These are phyloP conservation scores for Leccinum subtestaceum DNA, from an alignment of 768 basidiomycete genomes.

Conservation along the genomic window DNA sequence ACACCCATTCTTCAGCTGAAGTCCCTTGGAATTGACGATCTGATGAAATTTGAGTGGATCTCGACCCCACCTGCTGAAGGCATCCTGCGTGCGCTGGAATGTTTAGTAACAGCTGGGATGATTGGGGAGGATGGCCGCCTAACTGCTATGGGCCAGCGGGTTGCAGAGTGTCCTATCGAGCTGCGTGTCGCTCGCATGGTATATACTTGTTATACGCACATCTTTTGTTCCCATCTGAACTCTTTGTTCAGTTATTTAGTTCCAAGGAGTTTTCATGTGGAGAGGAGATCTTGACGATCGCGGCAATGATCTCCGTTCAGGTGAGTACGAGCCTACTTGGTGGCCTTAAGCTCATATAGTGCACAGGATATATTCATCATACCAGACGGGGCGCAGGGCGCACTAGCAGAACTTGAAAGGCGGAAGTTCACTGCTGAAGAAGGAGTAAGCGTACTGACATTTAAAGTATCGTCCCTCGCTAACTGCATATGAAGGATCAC, in stretches of 20 bases:
- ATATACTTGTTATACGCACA: conserved; percentile 19
- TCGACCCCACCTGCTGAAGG: conserved; percentile 84
- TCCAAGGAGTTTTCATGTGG: conserved; percentile 87
- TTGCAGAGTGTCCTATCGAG: conserved; percentile 93
- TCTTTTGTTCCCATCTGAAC: conserved; percentile 1
- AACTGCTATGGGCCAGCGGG: conserved; percentile 74
- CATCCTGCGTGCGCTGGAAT: conserved; percentile 82
- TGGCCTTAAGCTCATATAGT: background rate
- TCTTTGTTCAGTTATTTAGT: conserved; percentile 63
- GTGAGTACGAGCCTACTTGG: conserved; percentile 36
- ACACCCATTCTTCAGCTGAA: conserved; percentile 93
- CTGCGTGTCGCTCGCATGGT: conserved; percentile 95
- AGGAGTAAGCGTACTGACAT: conserved; percentile 56
- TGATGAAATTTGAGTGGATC: conserved; percentile 97
- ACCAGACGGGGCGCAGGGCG: conserved; percentile 80
- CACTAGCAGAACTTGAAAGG: conserved; percentile 86
- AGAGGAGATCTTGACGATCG: conserved; percentile 93
- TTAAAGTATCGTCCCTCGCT: background rate
- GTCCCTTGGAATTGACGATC: conserved; percentile 89
- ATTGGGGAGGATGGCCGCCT: conserved; percentile 78
- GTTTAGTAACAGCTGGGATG: conserved; percentile 77
- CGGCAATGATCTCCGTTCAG: conserved; percentile 93
- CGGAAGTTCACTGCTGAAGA: conserved; percentile 98
- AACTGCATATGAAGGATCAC: conserved; percentile 66
- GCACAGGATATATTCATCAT: conserved; percentile 85